Percentiles rank a stretch among this genome's conserved stretches.
Evolutionary conservation across 441 rosid genomes (phyloP).

Genomic region (Pelargonium hybrid): DNA sequence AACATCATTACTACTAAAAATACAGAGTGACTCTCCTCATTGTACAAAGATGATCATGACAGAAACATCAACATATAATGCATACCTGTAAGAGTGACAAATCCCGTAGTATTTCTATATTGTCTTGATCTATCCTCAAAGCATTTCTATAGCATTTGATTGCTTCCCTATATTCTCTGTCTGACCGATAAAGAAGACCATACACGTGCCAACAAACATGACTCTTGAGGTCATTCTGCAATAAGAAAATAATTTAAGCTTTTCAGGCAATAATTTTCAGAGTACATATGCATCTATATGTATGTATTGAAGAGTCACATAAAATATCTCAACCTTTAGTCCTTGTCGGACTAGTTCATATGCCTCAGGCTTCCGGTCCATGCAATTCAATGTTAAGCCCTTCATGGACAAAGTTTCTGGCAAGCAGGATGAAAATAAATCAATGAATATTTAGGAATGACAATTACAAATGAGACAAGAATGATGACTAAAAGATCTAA

Average conservation of each 20-base stretch:
- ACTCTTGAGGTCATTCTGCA: constrained; percentile 97
- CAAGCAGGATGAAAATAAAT: constrained; percentile 14
- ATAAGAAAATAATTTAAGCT: constrained; percentile 9
- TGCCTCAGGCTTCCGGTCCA: constrained; percentile 98
- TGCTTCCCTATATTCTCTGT: constrained; percentile 98
- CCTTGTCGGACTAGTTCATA: constrained; percentile 95
- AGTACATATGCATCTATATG: neutral
- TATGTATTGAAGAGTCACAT: constrained; percentile 10
- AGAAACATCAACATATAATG: constrained; percentile 3
- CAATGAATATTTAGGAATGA: constrained; percentile 13
- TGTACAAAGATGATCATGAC: neutral
- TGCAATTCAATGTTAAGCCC: constrained; percentile 94
- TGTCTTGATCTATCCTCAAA: constrained; percentile 89
- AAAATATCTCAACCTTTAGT: constrained; percentile 53
- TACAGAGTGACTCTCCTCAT: neutral
- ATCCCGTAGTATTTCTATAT: constrained; percentile 93
- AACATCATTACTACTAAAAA: neutral
- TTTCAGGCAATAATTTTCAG: neutral
- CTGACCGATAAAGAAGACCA: constrained; percentile 98
- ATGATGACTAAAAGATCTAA: neutral
- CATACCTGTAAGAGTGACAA: constrained; percentile 90
- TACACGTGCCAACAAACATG: constrained; percentile 99
- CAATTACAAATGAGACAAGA: neutral
- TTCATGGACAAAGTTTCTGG: constrained; percentile 98
- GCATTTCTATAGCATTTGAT: constrained; percentile 98